These are phyloP conservation scores for Cryphonectria parasitica DNA, from an alignment of 2,329 filamentous ascomycete genomes.

Conservation along the genomic window DNA sequence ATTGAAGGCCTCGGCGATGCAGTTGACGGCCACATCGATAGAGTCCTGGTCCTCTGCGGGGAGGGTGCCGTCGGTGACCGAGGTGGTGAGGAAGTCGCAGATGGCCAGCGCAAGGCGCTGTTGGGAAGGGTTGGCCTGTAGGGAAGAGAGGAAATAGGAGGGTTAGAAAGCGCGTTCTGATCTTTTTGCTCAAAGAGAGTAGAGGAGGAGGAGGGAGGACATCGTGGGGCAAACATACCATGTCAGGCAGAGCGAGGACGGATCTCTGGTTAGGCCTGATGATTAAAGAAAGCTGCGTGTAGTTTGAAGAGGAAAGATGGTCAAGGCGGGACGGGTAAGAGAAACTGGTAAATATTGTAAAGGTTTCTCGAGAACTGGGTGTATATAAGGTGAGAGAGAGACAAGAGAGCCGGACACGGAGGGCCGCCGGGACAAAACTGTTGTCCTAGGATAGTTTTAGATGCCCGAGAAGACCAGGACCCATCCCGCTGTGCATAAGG, in stretches of 20 bases:
- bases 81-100: conserved; percentile 89
- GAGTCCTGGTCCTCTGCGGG: conserved; percentile 87
- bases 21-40: conserved; percentile 91
- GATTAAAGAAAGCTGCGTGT: neutral
- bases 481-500: neutral
- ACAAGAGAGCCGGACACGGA: neutral
- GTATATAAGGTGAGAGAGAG: neutral
- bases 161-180: conserved; percentile 12
- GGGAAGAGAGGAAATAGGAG: neutral
- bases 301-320: neutral
- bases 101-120: conserved; percentile 96
- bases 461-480: conserved; percentile 7
- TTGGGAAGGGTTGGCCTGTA: conserved; percentile 55
- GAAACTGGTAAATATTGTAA: neutral
- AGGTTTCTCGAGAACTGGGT: neutral
- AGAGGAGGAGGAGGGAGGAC: neutral
- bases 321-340: neutral
- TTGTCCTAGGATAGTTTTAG: conserved; percentile 7
- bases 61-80: conserved; percentile 85
- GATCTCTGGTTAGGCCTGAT: neutral
- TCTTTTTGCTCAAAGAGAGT: neutral
- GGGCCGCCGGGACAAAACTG: conserved; percentile 8
- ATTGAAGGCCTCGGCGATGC: conserved; percentile 94
- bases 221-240: conserved; percentile 18
- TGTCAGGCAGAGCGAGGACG: conserved; percentile 7